Conservation (phyloP, 768 basidiomycete genomes). For the Hypholoma fasciculare region DNA sequence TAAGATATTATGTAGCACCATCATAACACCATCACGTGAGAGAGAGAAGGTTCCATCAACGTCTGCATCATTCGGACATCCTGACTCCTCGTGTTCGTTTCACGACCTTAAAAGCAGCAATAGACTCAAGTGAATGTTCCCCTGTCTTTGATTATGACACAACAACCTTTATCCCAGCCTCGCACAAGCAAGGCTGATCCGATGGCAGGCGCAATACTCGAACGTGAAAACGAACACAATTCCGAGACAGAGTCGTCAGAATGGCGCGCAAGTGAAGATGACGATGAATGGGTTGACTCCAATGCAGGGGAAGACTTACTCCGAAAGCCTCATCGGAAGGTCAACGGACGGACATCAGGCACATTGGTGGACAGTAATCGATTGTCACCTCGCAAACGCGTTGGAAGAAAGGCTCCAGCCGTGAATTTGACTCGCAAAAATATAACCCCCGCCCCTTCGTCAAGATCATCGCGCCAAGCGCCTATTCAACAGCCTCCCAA, state of each 20-base stretch:
- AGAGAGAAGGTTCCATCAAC: no score
- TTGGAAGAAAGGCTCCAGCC: neutral
- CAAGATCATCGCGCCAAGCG: neutral
- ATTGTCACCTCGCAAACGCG: conserved; percentile 1
- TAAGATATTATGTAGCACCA: no score
- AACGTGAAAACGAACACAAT: neutral
- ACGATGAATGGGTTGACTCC: conserved; percentile 35
- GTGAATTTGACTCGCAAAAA: neutral
- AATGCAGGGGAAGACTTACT: neutral
- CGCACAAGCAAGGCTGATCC: conserved; percentile 10
- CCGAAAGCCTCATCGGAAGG: neutral
- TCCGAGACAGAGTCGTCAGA: neutral
- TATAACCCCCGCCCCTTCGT: conserved; percentile 3
- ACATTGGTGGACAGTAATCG: neutral
- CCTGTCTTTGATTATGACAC: neutral
- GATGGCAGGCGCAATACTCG: neutral
- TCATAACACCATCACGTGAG: no score
- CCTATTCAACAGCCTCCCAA: conserved; percentile 2
- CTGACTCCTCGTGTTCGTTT: no score
- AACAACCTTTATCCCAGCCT: conserved; percentile 3
- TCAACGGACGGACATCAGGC: neutral
- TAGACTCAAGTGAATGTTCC: no score
- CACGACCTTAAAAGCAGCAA: no score
- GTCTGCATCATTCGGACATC: no score
- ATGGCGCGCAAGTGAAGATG: conserved; percentile 1